Percentiles rank a stretch among this genome's conserved stretches.
These are phyloP conservation scores for Teratosphaeria zuluensis DNA, from an alignment of 2,329 filamentous ascomycete genomes.

Conservation along the genomic window DNA sequence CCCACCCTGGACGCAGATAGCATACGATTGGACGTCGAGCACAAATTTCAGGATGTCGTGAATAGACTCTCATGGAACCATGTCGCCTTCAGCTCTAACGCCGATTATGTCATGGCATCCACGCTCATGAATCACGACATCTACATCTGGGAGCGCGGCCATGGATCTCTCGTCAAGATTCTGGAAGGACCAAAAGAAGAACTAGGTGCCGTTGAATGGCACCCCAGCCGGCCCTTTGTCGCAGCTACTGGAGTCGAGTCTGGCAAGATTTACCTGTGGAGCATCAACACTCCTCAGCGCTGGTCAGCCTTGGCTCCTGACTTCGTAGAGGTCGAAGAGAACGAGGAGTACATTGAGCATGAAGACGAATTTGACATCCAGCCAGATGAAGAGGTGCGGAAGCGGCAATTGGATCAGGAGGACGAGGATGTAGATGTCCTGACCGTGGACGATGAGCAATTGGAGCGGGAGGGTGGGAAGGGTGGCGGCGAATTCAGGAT, in stretches of 20 bases:
- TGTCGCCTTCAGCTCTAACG: constrained; percentile 85
- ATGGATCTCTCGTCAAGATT: constrained; percentile 91
- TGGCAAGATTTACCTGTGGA: constrained; percentile 91
- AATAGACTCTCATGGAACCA: constrained; percentile 95
- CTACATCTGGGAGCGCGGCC: constrained; percentile 93
- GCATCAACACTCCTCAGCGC: constrained; percentile 85
- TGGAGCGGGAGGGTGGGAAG: constrained; percentile 37
- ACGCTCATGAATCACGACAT: constrained; percentile 98
- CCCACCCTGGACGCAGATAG: constrained; percentile 68
- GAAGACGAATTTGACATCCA: constrained; percentile 99
- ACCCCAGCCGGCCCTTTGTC: constrained; percentile 76
- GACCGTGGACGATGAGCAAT: constrained; percentile 54
- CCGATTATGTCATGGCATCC: constrained; percentile 91
- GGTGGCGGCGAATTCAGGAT: constrained; percentile 56
- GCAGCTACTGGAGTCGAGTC: constrained; percentile 89
- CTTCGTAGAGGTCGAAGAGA: constrained; percentile 95
- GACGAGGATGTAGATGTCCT: constrained; percentile 90
- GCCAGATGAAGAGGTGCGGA: constrained; percentile 86
- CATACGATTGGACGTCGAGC: constrained; percentile 82
- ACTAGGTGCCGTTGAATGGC: constrained; percentile 94
- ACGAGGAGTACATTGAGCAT: constrained; percentile 88
- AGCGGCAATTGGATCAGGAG: constrained; percentile 78
- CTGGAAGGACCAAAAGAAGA: constrained; percentile 95
- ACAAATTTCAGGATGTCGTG: constrained; percentile 97
- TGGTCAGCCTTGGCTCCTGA: constrained; percentile 97